Conservation (phyloP, 2,329 filamentous ascomycete genomes). For the Aureobasidium pullulans region DNA sequence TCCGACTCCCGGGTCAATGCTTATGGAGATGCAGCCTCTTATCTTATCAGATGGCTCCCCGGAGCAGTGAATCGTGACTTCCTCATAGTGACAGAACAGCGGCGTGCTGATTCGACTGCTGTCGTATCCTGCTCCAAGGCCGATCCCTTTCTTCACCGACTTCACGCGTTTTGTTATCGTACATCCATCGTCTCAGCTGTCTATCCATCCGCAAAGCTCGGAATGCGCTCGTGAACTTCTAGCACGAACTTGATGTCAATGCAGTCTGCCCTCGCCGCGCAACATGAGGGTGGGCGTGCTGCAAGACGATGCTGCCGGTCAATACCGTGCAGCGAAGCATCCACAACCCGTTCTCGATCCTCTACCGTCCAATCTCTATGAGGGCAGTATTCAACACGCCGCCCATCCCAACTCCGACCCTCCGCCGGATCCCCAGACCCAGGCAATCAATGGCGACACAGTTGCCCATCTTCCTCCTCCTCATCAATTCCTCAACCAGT, state of each 20-base stretch:
- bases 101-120: not conserved
- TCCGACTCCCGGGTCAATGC: too few species aligned
- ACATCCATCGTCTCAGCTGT: not conserved
- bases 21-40: not conserved
- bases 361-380: slow-evolving; percentile 12
- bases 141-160: not conserved
- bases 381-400: slow-evolving; percentile 10
- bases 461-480: slow-evolving; percentile 3
- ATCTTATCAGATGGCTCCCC: not conserved
- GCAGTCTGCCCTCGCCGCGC: slow-evolving; percentile 10
- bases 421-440: slow-evolving; percentile 1
- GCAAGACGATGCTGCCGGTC: slow-evolving; percentile 19
- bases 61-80: not conserved
- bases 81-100: not conserved
- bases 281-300: slow-evolving; percentile 18
- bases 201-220: not conserved
- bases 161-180: not conserved
- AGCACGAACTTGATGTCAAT: slow-evolving; percentile 7
- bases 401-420: not conserved
- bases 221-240: not conserved
- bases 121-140: not conserved
- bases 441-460: slow-evolving; percentile 12
- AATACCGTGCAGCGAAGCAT: slow-evolving; percentile 21
- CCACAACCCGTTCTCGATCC: slow-evolving; percentile 22
- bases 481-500: slow-evolving; percentile 2